phyloP scores from a whole-genome alignment of 768 basidiomycete genomes.

The Amanita molliuscula region DNA sequence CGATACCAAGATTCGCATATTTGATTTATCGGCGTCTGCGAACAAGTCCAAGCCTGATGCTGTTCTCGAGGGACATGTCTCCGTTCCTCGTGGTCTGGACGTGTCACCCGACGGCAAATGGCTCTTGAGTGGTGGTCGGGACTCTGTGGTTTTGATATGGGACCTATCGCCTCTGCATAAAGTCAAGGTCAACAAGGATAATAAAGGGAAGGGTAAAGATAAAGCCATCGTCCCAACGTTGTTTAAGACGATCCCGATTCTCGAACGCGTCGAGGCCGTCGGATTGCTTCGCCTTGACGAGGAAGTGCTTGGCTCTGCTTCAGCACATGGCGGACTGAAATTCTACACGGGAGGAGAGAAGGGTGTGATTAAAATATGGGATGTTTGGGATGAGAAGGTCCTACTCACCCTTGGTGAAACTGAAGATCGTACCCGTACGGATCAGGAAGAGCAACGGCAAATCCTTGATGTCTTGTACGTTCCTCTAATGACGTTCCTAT shows the following conservation, averaged over 20 bases:
- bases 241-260: constrained; percentile 68
- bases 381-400: constrained; percentile 54
- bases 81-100: constrained; percentile 86
- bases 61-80: constrained; percentile 91
- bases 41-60: constrained; percentile 56
- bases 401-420: constrained; percentile 49
- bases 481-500: constrained; percentile 2
- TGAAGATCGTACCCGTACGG: constrained; percentile 30
- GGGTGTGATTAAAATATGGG: constrained; percentile 81
- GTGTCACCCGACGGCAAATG: constrained; percentile 79
- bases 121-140: constrained; percentile 86
- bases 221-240: constrained; percentile 44
- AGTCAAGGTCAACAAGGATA: constrained; percentile 19
- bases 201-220: constrained; percentile 39
- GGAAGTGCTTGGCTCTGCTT: constrained; percentile 31
- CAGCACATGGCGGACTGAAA: constrained; percentile 31
- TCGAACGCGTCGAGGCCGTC: constrained; percentile 83
- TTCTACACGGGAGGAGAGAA: constrained; percentile 92
- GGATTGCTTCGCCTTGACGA: constrained; percentile 55
- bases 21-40: constrained; percentile 63
- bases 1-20: constrained; percentile 87
- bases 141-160: constrained; percentile 91
- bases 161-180: constrained; percentile 43
- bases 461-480: constrained; percentile 78
- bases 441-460: constrained; percentile 74